Base-by-base conservation (phyloP, 2,329 filamentous ascomycete genomes). In the Metarhizium album region DNA sequence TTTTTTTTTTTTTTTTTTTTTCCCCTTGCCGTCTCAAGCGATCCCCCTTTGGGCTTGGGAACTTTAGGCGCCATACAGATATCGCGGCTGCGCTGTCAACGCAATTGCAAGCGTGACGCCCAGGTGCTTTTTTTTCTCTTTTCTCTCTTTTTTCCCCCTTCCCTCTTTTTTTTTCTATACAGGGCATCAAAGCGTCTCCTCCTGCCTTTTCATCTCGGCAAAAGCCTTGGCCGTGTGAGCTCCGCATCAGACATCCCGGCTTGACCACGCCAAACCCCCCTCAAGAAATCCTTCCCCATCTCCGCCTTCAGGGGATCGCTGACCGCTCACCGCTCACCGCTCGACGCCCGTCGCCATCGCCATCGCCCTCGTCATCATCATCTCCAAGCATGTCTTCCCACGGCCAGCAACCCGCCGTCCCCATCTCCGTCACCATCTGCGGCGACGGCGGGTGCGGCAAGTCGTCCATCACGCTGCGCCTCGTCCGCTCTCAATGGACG, bases 371-470 rank as follows among this genome's bases (percentile, higher is more conserved):
- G 7, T 9, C 27, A 29, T 29, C 27, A 27, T 13, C 20, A 9
- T 42, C 22, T 11, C n/a, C 20, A 46, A 18, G 18, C 45, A 53
- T 53, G 51, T 40, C 51, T 31, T 20, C 23, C 5, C 43, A 47
- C 14, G 40, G 40, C n/a, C 47, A 55, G 23, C 59, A 61, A 45
- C 56, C 60, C 27, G 74, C 77, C 0, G 69, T 79, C 18, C 79
- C 79, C 54, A 82, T 84, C 62, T 76, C 82, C 56, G 89, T 91
- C 63, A 91, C 87, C 52, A 87, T 93, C 67, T 91, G 87, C 70
- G 87, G 87, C 64, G 87, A 91, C 65, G 87, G 87, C 62, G 87
- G 87, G 54, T 89, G 85, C 65, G 86, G 86, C 62, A 93, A 93
- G 71, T 90, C 86, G 2, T 89, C 85, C 57, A 90, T 93, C 63